Percentiles rank a stretch among this genome's conserved stretches.
These are phyloP conservation scores for Brassica napus DNA, from an alignment of 345 rosid genomes.

Conservation along the genomic window DNA sequence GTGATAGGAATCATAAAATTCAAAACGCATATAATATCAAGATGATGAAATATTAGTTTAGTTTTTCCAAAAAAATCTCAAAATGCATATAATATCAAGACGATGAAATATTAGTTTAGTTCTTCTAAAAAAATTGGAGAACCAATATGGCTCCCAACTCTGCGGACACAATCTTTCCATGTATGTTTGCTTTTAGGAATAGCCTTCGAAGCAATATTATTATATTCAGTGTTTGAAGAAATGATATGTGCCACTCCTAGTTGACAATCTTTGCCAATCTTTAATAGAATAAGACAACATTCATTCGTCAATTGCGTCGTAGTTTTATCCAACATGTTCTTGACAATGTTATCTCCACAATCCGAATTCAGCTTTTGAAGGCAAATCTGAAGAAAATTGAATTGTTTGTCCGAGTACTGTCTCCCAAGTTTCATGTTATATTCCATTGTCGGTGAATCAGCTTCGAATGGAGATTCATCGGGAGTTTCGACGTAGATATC, in stretches of 20 bases:
- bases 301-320: neutral
- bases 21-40: neutral
- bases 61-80: no score
- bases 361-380: neutral
- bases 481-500: no score
- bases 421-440: neutral
- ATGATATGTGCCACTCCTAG: neutral
- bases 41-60: no score
- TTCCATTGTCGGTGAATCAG: neutral
- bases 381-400: neutral
- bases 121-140: neutral
- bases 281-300: neutral
- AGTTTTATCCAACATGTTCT: neutral
- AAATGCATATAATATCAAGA: neutral
- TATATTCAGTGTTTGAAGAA: no score
- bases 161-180: neutral
- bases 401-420: neutral
- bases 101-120: neutral
- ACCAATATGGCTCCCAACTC: neutral
- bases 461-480: neutral
- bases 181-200: neutral
- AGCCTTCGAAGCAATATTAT: neutral
- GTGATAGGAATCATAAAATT: neutral
- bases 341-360: neutral
- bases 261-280: neutral